Conservation (phyloP, 2,329 filamentous ascomycete species). For the Dothideomycetes sp. region DNA sequence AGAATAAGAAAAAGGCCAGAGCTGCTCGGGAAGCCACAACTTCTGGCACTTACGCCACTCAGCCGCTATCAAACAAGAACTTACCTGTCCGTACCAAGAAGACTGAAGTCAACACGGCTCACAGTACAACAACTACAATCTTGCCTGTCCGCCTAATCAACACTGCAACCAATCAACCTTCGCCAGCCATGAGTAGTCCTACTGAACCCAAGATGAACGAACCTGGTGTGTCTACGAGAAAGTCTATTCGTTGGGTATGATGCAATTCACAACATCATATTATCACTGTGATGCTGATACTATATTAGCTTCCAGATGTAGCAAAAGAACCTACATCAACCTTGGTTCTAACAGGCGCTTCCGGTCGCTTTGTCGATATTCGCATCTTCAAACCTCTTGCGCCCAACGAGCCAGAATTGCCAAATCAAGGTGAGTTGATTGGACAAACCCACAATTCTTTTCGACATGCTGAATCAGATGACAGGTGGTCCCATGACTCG, state of each 20-base stretch:
- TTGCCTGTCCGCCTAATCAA: neutral
- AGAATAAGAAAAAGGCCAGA: neutral
- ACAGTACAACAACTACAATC: neutral
- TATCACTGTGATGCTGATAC: neutral
- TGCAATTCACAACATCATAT: no score
- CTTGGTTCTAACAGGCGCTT: slow-evolving; percentile 53
- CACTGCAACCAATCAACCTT: neutral
- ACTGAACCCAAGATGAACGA: neutral
- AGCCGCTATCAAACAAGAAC: no score
- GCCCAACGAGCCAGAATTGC: slow-evolving; percentile 16
- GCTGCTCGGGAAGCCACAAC: no score
- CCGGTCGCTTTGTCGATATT: slow-evolving; percentile 52
- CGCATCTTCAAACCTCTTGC: slow-evolving; percentile 37
- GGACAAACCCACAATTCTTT: neutral
- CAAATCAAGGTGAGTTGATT: slow-evolving; percentile 14
- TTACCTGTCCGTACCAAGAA: no score
- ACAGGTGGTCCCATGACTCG: slow-evolving; percentile 25
- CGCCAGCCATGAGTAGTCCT: neutral
- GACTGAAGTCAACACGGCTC: neutral
- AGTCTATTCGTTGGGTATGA: slow-evolving; percentile 8
- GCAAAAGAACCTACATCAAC: slow-evolving; percentile 55
- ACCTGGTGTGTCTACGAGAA: slow-evolving; percentile 6
- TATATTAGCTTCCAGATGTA: slow-evolving; percentile 21
- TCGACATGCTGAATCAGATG: neutral
- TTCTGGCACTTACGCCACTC: no score